Conservation (phyloP, 2,329 filamentous ascomycete species). For the Raffaelea albimanens region DNA sequence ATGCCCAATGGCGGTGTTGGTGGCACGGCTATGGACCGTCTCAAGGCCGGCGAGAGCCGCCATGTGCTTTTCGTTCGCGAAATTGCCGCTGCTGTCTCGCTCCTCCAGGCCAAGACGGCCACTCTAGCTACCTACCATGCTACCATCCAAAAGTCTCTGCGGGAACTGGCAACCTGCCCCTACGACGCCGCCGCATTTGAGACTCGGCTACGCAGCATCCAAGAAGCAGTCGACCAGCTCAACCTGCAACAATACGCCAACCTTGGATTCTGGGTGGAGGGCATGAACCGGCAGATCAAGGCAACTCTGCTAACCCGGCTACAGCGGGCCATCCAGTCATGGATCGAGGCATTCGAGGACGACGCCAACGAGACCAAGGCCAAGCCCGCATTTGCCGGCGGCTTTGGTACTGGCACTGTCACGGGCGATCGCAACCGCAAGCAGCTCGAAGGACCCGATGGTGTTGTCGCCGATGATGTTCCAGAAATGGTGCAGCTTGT, state of each 20-base stretch:
- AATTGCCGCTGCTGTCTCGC: slow-evolving; percentile 77
- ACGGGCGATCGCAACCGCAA: neutral
- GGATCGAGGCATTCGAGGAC: slow-evolving; percentile 78
- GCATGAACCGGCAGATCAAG: slow-evolving; percentile 81
- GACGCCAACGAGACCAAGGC: slow-evolving; percentile 21
- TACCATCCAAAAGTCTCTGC: slow-evolving; percentile 71
- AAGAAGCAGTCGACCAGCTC: slow-evolving; percentile 88
- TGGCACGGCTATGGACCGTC: slow-evolving; percentile 39
- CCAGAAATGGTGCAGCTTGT: slow-evolving; percentile 65
- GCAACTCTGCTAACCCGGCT: slow-evolving; percentile 70
- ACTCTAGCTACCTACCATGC: slow-evolving; percentile 70
- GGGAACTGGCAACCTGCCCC: slow-evolving; percentile 73
- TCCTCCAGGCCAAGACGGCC: slow-evolving; percentile 79
- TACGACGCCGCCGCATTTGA: slow-evolving; percentile 78
- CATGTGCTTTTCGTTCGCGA: slow-evolving; percentile 96
- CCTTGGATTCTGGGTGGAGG: slow-evolving; percentile 77
- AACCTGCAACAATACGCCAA: slow-evolving; percentile 96
- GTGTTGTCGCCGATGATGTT: slow-evolving; percentile 32
- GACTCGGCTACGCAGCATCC: slow-evolving; percentile 71
- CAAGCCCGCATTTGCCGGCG: slow-evolving; percentile 8
- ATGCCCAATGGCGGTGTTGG: slow-evolving; percentile 40
- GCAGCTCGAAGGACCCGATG: slow-evolving; percentile 19
- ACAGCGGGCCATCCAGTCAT: slow-evolving; percentile 72
- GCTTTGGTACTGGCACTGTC: neutral
- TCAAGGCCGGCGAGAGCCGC: slow-evolving; percentile 68